Percentiles rank a stretch among this genome's conserved stretches.
Evolutionary conservation across 805 yeast genomes (phyloP).

Genomic region (Isabelozyma heimii): DNA sequence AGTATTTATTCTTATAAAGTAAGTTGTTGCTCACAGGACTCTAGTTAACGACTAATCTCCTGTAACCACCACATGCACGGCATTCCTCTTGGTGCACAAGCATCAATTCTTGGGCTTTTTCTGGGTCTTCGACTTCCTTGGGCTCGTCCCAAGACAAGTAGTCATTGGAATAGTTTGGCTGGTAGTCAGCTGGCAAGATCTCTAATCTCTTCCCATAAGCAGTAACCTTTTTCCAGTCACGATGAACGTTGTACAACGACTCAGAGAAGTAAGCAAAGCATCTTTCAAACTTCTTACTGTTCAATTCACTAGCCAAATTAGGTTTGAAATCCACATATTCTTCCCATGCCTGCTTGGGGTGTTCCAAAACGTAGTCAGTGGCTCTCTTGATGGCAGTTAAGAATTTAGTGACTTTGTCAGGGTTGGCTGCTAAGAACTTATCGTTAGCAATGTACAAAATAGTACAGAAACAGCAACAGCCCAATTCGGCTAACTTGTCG

Average conservation of each 20-base stretch:
- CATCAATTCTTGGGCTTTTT: slow-evolving; percentile 48
- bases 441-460: slow-evolving; percentile 54
- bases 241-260: slow-evolving; percentile 50
- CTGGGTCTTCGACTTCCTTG: slow-evolving; percentile 44
- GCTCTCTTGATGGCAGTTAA: slow-evolving; percentile 50
- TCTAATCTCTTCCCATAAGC: slow-evolving; percentile 54
- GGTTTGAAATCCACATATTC: slow-evolving; percentile 49
- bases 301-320: slow-evolving; percentile 38
- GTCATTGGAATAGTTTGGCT: slow-evolving; percentile 50
- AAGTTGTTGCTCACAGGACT: background rate
- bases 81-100: slow-evolving; percentile 44
- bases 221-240: slow-evolving; percentile 58
- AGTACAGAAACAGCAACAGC: slow-evolving; percentile 60
- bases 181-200: slow-evolving; percentile 48
- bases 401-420: slow-evolving; percentile 44
- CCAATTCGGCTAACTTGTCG: slow-evolving; percentile 53
- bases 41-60: slow-evolving; percentile 35
- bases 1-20: background rate
- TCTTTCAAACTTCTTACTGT: slow-evolving; percentile 48
- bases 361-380: slow-evolving; percentile 44
- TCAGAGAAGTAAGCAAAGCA: slow-evolving; percentile 55
- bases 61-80: slow-evolving; percentile 46
- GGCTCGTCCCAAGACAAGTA: slow-evolving; percentile 51
- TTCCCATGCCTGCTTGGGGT: slow-evolving; percentile 46
- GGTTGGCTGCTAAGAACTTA: slow-evolving; percentile 44